Evolutionary conservation across 148 eudicot species (phyloP).

Genomic region (Dianthus caryophyllus): DNA sequence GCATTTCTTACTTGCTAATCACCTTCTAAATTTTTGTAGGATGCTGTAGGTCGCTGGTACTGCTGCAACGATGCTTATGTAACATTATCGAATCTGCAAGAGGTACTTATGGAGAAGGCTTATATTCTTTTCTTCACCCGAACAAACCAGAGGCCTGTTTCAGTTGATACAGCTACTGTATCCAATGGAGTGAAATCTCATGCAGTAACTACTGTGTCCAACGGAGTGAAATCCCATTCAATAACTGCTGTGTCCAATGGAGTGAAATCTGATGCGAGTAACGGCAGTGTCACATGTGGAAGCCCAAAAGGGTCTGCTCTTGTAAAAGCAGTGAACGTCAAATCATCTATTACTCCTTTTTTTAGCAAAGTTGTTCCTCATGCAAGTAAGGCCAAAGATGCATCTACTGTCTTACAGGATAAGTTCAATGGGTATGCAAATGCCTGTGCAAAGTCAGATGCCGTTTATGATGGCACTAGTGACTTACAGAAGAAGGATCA

Average conservation of each 20-base stretch:
- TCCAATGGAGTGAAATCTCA: slow-evolving; percentile 57
- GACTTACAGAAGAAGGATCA: slow-evolving; percentile 39
- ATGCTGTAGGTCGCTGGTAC: slow-evolving; percentile 82
- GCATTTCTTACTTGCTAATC: slow-evolving; percentile 19
- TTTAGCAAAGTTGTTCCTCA: slow-evolving; percentile 27
- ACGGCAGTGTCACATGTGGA: slow-evolving; percentile 37
- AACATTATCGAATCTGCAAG: slow-evolving; percentile 56
- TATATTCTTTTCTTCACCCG: slow-evolving; percentile 93
- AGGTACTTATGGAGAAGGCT: slow-evolving; percentile 89
- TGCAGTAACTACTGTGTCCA: slow-evolving; percentile 27
- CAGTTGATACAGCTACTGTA: slow-evolving; percentile 30
- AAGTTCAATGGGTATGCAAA: slow-evolving; percentile 34
- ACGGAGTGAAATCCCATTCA: slow-evolving; percentile 46
- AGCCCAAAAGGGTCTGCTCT: slow-evolving; percentile 23
- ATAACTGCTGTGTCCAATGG: slow-evolving; percentile 38
- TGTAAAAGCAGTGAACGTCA: slow-evolving; percentile 27
- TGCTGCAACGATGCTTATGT: slow-evolving; percentile 95
- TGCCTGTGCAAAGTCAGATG: slow-evolving; percentile 34
- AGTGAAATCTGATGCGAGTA: slow-evolving; percentile 27
- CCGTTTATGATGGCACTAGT: slow-evolving; percentile 31
- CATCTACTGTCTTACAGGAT: slow-evolving; percentile 33
- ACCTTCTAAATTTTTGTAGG: slow-evolving; percentile 39
- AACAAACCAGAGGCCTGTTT: slow-evolving; percentile 54
- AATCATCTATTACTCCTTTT: slow-evolving; percentile 26
- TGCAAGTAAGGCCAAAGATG: slow-evolving; percentile 36